Percentiles rank a stretch among this genome's conserved stretches.
These are phyloP conservation scores for Debaryomyces subglobosus DNA, from an alignment of 1,139 yeast genomes.

Conservation along the genomic window DNA sequence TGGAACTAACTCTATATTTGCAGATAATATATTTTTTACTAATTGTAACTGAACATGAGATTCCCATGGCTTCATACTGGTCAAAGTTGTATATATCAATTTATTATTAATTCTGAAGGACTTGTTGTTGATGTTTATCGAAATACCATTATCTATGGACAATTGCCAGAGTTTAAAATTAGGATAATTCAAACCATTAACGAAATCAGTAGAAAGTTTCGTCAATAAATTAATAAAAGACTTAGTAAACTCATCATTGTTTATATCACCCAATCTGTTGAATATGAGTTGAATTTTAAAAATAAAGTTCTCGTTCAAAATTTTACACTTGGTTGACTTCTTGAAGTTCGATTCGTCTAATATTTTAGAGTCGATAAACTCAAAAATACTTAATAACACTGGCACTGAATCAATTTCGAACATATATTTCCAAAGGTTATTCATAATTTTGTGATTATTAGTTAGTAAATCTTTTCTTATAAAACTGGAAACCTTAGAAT, in stretches of 20 bases:
- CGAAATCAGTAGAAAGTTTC: slow-evolving; percentile 52
- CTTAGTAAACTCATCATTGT: slow-evolving; percentile 27
- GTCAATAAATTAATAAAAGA: slow-evolving; percentile 53
- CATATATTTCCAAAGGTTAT: slow-evolving; percentile 67
- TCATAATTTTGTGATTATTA: slow-evolving; percentile 59
- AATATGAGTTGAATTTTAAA: slow-evolving; percentile 60
- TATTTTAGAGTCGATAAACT: slow-evolving; percentile 52
- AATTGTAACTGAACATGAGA: slow-evolving; percentile 63
- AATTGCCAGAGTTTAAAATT: slow-evolving; percentile 60
- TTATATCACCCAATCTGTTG: slow-evolving; percentile 27
- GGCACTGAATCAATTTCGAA: slow-evolving; percentile 54
- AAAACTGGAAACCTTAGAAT: slow-evolving; percentile 50
- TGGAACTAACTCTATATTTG: slow-evolving; percentile 71
- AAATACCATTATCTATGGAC: slow-evolving; percentile 24
- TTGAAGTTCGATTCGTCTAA: slow-evolving; percentile 63
- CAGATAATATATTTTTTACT: slow-evolving; percentile 51
- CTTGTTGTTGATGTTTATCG: slow-evolving; percentile 45
- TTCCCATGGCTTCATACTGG: slow-evolving; percentile 80
- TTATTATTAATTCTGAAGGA: slow-evolving; percentile 67
- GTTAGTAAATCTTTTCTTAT: slow-evolving; percentile 64
- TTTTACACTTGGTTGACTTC: slow-evolving; percentile 70
- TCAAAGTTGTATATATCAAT: slow-evolving; percentile 62
- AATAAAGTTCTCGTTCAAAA: slow-evolving; percentile 78
- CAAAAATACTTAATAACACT: slow-evolving; percentile 43
- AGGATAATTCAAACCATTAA: slow-evolving; percentile 64